Conservation (phyloP, 1,139 yeast genomes). For the Keqinozyma sinolaborantium region DNA sequence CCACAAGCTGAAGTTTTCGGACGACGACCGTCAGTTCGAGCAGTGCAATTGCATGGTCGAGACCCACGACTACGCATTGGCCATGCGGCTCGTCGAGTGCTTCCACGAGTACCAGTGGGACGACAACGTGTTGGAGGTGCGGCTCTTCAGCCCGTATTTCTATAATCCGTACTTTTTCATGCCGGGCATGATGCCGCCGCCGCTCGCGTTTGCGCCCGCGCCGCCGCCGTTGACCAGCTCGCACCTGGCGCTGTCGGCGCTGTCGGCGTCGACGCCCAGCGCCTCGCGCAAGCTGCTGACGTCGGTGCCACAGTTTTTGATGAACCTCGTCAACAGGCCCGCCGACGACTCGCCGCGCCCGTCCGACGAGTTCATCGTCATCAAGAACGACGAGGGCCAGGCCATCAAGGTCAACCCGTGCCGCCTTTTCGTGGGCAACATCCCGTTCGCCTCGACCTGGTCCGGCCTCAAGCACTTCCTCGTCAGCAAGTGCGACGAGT, state of each 20-base stretch:
- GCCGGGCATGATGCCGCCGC: background rate
- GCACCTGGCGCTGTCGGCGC: slow-evolving; percentile 3
- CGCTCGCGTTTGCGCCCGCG: background rate
- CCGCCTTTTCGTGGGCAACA: slow-evolving; percentile 50
- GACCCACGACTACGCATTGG: slow-evolving; percentile 12
- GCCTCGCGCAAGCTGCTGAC: slow-evolving; percentile 1
- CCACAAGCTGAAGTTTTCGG: slow-evolving; percentile 3
- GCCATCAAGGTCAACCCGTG: slow-evolving; percentile 33
- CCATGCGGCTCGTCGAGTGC: slow-evolving; percentile 13
- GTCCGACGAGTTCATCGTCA: slow-evolving; percentile 13
- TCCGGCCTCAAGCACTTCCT: slow-evolving; percentile 48
- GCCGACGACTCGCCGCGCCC: slow-evolving; percentile 1
- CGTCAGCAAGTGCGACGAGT: slow-evolving; percentile 28
- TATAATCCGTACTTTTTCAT: slow-evolving; percentile 1
- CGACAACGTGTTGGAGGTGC: slow-evolving; percentile 16
- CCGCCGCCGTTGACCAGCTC: background rate
- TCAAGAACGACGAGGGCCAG: slow-evolving; percentile 27
- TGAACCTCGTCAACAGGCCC: slow-evolving; percentile 20
- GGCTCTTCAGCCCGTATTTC: slow-evolving; percentile 3
- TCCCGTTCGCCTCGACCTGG: slow-evolving; percentile 60
- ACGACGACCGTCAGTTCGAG: slow-evolving; percentile 1
- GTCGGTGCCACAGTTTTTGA: slow-evolving; percentile 27
- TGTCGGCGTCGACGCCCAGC: slow-evolving; percentile 5
- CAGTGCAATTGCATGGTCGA: slow-evolving; percentile 11
- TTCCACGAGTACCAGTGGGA: slow-evolving; percentile 27